Percentiles rank a stretch among this genome's conserved stretches.
phyloP scores from a whole-genome alignment of 192 early-diverging fungal genomes.

The Coemansia sp. region DNA sequence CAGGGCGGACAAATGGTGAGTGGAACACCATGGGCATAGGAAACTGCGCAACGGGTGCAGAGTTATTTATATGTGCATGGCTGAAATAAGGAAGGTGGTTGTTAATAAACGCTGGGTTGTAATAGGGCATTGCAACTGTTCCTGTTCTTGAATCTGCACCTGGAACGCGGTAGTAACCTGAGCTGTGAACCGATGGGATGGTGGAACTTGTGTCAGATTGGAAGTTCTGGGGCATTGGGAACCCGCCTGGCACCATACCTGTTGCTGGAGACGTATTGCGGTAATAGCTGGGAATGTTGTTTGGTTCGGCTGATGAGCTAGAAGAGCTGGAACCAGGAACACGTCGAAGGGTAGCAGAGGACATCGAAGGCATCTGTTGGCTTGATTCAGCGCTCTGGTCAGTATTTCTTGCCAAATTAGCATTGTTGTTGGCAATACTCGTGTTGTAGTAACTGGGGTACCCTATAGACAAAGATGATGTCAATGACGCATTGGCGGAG shows the following conservation, averaged over 20 bases:
- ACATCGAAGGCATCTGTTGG: too few species aligned
- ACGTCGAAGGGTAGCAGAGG: not conserved
- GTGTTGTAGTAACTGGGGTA: too few species aligned
- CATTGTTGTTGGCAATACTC: not conserved
- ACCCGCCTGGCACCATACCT: not conserved
- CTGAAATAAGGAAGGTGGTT: not conserved
- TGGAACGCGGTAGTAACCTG: not conserved
- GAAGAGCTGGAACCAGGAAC: not conserved
- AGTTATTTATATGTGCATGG: not conserved
- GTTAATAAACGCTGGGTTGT: not conserved
- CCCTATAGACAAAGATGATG: too few species aligned
- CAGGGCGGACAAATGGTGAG: not conserved
- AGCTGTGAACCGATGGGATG: not conserved
- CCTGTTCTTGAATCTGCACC: not conserved
- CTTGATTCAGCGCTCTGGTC: not conserved
- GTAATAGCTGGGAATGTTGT: not conserved
- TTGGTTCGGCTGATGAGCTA: not conserved
- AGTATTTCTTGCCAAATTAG: not conserved
- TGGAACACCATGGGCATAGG: not conserved
- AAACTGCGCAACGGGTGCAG: not conserved
- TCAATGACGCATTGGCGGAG: too few species aligned
- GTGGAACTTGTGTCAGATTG: not conserved
- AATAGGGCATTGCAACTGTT: not conserved
- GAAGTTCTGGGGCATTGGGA: not conserved
- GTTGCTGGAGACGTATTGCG: not conserved